Conservation (phyloP, 345 rosid species). For the Bruguiera sexangula region DNA sequence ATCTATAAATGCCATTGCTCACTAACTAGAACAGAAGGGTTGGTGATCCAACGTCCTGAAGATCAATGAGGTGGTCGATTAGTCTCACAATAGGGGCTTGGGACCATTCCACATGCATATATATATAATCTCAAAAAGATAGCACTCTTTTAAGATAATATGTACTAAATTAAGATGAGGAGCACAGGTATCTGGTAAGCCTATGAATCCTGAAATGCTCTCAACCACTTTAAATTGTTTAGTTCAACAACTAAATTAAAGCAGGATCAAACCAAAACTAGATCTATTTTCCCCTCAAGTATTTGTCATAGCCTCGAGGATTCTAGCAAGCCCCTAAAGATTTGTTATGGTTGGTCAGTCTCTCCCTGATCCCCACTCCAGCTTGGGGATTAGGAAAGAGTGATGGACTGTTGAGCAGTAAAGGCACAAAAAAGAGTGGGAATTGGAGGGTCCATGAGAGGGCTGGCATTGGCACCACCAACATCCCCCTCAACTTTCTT, state of each 20-base stretch:
- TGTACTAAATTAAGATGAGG: background rate
- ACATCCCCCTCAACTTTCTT: slow-evolving; percentile 7
- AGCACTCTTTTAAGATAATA: too few species aligned
- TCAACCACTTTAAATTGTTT: slow-evolving; percentile 6
- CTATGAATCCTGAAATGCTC: background rate
- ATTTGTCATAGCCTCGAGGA: slow-evolving; percentile 4
- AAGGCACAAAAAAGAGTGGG: slow-evolving; percentile 18
- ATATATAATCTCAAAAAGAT: too few species aligned
- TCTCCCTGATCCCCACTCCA: slow-evolving; percentile 17
- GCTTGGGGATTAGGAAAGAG: slow-evolving; percentile 16
- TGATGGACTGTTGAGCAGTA: slow-evolving; percentile 7
- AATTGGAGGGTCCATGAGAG: slow-evolving; percentile 22
- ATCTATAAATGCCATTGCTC: too few species aligned
- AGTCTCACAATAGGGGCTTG: slow-evolving; percentile 14
- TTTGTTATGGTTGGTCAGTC: slow-evolving; percentile 24
- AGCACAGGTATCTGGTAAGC: background rate
- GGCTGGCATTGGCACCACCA: slow-evolving; percentile 21
- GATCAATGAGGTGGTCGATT: slow-evolving; percentile 11
- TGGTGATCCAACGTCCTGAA: background rate
- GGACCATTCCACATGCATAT: slow-evolving; percentile 12
- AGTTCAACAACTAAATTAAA: slow-evolving; percentile 14
- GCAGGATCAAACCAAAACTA: too few species aligned
- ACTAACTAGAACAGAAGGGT: too few species aligned
- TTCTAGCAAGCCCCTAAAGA: slow-evolving; percentile 8
- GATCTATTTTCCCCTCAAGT: background rate